These are phyloP conservation scores for Lasiosphaeria miniovina DNA, from an alignment of 495 filamentous ascomycete genomes.

Conservation along the genomic window DNA sequence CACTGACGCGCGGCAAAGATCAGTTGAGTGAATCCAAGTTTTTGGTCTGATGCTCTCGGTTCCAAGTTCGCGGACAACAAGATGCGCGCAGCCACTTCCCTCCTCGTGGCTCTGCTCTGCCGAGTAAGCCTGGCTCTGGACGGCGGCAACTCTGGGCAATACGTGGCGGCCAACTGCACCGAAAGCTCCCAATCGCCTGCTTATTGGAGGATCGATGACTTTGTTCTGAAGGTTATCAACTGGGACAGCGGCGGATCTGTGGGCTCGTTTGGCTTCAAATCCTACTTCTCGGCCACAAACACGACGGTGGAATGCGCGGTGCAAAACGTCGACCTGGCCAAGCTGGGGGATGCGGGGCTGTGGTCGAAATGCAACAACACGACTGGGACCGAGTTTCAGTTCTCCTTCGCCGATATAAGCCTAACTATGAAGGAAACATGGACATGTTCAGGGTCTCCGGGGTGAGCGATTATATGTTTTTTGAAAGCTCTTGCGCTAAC, in stretches of 20 bases:
- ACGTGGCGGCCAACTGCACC: slow-evolving; percentile 18
- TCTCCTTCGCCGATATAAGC: slow-evolving; percentile 20
- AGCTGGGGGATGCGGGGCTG: slow-evolving; percentile 10
- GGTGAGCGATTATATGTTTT: too few relatives aligned
- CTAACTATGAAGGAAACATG: slow-evolving; percentile 25
- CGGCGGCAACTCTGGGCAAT: slow-evolving; percentile 8
- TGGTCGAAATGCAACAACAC: slow-evolving; percentile 24
- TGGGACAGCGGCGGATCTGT: slow-evolving; percentile 25
- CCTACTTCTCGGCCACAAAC: slow-evolving; percentile 26
- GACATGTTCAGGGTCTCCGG: slow-evolving; percentile 22
- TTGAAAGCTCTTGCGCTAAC: slow-evolving; percentile 10
- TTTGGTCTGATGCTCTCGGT: slow-evolving; percentile 12
- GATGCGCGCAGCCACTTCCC: slow-evolving; percentile 19
- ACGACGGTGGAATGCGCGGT: slow-evolving; percentile 22
- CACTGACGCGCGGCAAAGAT: background rate
- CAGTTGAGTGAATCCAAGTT: background rate
- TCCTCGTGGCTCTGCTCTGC: slow-evolving; percentile 17
- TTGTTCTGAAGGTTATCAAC: slow-evolving; percentile 24
- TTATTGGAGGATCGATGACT: slow-evolving; percentile 26
- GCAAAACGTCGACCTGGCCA: slow-evolving; percentile 25
- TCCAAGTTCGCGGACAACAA: slow-evolving; percentile 8
- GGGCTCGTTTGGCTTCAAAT: slow-evolving; percentile 26
- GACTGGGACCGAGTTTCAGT: slow-evolving; percentile 24
- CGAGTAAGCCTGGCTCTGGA: slow-evolving; percentile 15
- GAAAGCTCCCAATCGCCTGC: slow-evolving; percentile 14